Percentiles rank a stretch among this genome's conserved stretches.
Conservation (phyloP, 2,329 filamentous ascomycete genomes). For the Neofusicoccum laricinum region DNA sequence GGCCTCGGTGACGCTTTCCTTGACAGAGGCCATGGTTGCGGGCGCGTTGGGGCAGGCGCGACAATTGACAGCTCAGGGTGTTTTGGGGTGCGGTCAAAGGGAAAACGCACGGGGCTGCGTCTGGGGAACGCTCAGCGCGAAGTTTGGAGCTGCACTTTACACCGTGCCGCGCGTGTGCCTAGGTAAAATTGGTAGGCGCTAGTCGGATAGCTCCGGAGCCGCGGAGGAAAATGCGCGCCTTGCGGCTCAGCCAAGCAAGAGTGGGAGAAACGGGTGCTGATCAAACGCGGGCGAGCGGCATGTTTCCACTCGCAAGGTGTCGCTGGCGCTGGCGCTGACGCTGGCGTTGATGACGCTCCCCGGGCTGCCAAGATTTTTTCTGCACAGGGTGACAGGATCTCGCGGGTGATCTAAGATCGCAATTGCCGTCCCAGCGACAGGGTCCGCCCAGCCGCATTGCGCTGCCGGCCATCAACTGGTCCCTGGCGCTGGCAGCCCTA, state of each 20-base stretch:
- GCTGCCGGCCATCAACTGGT: neutral
- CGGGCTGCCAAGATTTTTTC: neutral
- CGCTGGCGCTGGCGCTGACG: neutral
- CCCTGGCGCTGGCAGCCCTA: neutral
- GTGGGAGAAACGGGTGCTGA: neutral
- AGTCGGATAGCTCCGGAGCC: slow-evolving; percentile 14
- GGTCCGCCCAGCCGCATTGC: neutral
- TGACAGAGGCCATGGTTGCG: slow-evolving; percentile 47
- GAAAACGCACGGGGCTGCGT: slow-evolving; percentile 10
- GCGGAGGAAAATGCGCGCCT: slow-evolving; percentile 6
- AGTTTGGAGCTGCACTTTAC: slow-evolving; percentile 3
- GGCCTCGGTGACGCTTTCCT: slow-evolving; percentile 61
- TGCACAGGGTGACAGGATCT: neutral
- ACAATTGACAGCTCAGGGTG: slow-evolving; percentile 6
- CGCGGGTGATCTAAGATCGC: slow-evolving; percentile 12
- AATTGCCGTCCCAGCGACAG: neutral
- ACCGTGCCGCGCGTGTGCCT: slow-evolving; percentile 7
- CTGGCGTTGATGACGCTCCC: neutral
- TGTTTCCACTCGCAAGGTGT: neutral
- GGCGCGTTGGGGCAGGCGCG: neutral
- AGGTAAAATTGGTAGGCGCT: slow-evolving; percentile 15
- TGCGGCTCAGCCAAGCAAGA: slow-evolving; percentile 9
- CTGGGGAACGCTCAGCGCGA: slow-evolving; percentile 1
- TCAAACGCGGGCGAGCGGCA: slow-evolving; percentile 7
- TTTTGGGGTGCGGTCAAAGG: slow-evolving; percentile 5